phyloP scores from a whole-genome alignment of 1,139 yeast species.

The Candida sojae region DNA sequence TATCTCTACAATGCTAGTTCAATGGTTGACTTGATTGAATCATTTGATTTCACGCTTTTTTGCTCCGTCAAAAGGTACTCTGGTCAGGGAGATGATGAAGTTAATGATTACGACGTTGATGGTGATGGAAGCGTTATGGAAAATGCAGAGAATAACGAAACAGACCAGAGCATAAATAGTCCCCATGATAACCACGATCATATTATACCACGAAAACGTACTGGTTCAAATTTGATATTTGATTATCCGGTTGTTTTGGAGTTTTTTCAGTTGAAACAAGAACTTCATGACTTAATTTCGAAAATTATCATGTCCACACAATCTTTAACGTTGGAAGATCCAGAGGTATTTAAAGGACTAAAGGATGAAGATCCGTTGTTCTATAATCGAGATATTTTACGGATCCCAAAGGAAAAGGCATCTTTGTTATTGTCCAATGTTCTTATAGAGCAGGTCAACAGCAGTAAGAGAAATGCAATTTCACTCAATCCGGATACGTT shows the following conservation, averaged over 20 bases:
- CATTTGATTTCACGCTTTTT: slow-evolving; percentile 64
- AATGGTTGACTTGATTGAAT: slow-evolving; percentile 55
- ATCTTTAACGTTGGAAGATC: slow-evolving; percentile 68
- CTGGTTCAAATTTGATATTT: slow-evolving; percentile 35
- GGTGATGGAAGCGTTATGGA: not conserved
- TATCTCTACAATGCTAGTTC: slow-evolving; percentile 50
- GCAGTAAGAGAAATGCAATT: slow-evolving; percentile 38
- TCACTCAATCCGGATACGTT: slow-evolving; percentile 51
- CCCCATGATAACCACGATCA: not conserved
- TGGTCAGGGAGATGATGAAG: slow-evolving; percentile 17
- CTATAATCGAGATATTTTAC: slow-evolving; percentile 40
- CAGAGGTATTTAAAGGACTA: slow-evolving; percentile 68
- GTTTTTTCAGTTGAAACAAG: slow-evolving; percentile 74
- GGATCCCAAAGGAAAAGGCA: slow-evolving; percentile 51
- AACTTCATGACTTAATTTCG: slow-evolving; percentile 63
- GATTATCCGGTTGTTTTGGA: slow-evolving; percentile 70
- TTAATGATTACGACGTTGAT: slow-evolving; percentile 16
- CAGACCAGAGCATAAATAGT: not conserved
- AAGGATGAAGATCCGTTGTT: slow-evolving; percentile 54
- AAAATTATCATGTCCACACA: slow-evolving; percentile 70
- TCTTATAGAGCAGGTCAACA: slow-evolving; percentile 43
- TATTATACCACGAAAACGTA: not conserved
- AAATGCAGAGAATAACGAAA: slow-evolving; percentile 2
- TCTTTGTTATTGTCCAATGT: slow-evolving; percentile 49
- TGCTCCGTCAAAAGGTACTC: slow-evolving; percentile 36